Evolutionary conservation across 1,139 yeast genomes (phyloP).

Genomic region (Protomyces inundatus): DNA sequence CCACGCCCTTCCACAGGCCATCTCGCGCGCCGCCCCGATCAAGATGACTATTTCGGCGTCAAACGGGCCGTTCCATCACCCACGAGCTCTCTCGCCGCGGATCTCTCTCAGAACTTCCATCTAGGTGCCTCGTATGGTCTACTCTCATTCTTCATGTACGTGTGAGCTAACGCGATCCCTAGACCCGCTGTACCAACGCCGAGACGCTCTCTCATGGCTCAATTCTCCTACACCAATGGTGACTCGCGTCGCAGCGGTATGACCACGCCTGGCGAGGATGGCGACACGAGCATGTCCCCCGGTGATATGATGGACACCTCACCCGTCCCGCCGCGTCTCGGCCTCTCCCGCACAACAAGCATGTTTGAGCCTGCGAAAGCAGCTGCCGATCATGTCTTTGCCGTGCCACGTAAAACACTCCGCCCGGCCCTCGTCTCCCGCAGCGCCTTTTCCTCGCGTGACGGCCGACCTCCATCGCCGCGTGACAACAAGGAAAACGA

Average conservation of each 20-base stretch:
- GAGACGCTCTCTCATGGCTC: conserved; percentile 37
- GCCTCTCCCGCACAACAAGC: conserved; percentile 16
- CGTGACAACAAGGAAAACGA: conserved; percentile 10
- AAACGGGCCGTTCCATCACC: conserved; percentile 37
- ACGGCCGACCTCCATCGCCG: conserved; percentile 13
- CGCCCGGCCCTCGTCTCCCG: conserved; percentile 1
- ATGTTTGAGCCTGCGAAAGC: not conserved
- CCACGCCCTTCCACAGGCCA: too few species aligned
- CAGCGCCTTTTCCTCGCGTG: conserved; percentile 16
- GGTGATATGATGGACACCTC: conserved; percentile 31
- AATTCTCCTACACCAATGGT: conserved; percentile 31
- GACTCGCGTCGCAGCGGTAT: conserved; percentile 26
- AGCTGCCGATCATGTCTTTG: not conserved
- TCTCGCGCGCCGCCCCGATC: not conserved
- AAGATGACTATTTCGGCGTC: not conserved
- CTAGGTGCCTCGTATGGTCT: conserved; percentile 37
- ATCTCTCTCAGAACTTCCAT: conserved; percentile 47
- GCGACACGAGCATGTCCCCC: conserved; percentile 29
- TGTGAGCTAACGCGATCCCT: not conserved
- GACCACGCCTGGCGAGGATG: conserved; percentile 29
- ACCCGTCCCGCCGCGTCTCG: conserved; percentile 29
- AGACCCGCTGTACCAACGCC: conserved; percentile 39
- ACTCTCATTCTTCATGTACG: not conserved
- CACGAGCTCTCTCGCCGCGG: conserved; percentile 46
- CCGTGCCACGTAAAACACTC: conserved; percentile 19